Base-by-base conservation (phyloP, 2,329 filamentous ascomycete genomes). In the Epicoccum sorghinum region DNA sequence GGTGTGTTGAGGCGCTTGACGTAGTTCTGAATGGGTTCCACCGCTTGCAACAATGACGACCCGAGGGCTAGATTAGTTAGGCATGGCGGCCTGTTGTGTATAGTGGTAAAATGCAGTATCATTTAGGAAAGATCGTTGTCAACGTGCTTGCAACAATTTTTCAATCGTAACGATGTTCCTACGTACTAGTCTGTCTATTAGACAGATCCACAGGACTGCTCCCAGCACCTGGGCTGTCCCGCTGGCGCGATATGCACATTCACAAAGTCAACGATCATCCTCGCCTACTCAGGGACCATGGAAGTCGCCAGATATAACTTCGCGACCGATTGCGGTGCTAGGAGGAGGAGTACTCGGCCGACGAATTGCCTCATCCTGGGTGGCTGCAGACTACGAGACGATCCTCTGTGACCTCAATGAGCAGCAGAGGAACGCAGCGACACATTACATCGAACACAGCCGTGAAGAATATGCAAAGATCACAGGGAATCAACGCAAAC, bases 271-370 rank as follows among this genome's bases (percentile, higher is more conserved):
- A 18, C 24, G 14, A 29, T 29, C 38, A 29, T 6, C 38, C 3
- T n/a, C 3, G 9, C 5, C 38, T 8, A 7, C 38, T n/a, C 24
- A 47, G 38, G 35, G 32, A 29, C 36, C 37, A 55, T 58, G 57
- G 54, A 47, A 14, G 1, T n/a, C 47, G 13, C 58, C 52, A 18
- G 46, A 53, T 22, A 51, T 38, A 7, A 50, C 52, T 4, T 53
- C 48, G 1, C n/a, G 58, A 29, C 38, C 55, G 8, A 25, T 60
- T 33, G 43, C 55, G 4, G 42, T 60, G n/a, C 37, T 60, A 7
- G 58, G 58, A 9, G 55, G 52, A 48, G 58, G 55, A 9, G 58
- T 56, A 7, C 33, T 58, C 0, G 58, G 58, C 35, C 52, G 58
- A 7, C 39, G 58, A 24, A 59, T 60, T 6, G 58, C 58, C 18